These are phyloP conservation scores for Myxozyma vanderwaltii DNA, from an alignment of 805 yeast species.

Conservation along the genomic window DNA sequence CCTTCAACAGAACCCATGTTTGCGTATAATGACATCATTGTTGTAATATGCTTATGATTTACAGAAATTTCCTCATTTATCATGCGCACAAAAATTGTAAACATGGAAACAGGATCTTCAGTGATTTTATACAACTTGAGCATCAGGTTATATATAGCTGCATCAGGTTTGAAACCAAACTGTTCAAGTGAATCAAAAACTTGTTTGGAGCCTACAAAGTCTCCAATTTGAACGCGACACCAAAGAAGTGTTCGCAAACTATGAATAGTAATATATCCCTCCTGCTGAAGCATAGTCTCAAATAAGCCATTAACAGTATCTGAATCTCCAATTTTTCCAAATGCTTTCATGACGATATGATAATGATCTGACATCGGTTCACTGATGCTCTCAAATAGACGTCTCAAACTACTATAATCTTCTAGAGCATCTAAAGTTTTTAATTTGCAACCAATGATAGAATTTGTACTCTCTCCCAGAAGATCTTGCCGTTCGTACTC, in stretches of 20 bases:
- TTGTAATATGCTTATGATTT: slow-evolving; percentile 16
- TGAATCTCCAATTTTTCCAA: slow-evolving; percentile 25
- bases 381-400: slow-evolving; percentile 20
- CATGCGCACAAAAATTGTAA: slow-evolving; percentile 19
- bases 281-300: slow-evolving; percentile 13
- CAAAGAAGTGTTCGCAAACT: slow-evolving; percentile 20
- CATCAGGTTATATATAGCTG: slow-evolving; percentile 19
- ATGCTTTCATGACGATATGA: slow-evolving; percentile 24
- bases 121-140: slow-evolving; percentile 18
- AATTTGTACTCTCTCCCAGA: not conserved
- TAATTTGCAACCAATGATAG: slow-evolving; percentile 14
- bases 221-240: slow-evolving; percentile 22
- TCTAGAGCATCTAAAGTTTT: slow-evolving; percentile 16
- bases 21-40: slow-evolving; percentile 26
- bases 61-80: not conserved
- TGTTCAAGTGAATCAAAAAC: slow-evolving; percentile 14
- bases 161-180: slow-evolving; percentile 17
- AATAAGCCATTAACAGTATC: slow-evolving; percentile 19
- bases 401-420: slow-evolving; percentile 22
- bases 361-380: slow-evolving; percentile 22
- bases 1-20: slow-evolving; percentile 13
- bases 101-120: slow-evolving; percentile 19
- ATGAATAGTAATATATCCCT: not conserved
- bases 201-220: slow-evolving; percentile 17
- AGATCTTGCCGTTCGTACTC: slow-evolving; percentile 4